Evolutionary conservation across 495 filamentous ascomycete species (phyloP).

Genomic region (Choiromyces venosus): DNA sequence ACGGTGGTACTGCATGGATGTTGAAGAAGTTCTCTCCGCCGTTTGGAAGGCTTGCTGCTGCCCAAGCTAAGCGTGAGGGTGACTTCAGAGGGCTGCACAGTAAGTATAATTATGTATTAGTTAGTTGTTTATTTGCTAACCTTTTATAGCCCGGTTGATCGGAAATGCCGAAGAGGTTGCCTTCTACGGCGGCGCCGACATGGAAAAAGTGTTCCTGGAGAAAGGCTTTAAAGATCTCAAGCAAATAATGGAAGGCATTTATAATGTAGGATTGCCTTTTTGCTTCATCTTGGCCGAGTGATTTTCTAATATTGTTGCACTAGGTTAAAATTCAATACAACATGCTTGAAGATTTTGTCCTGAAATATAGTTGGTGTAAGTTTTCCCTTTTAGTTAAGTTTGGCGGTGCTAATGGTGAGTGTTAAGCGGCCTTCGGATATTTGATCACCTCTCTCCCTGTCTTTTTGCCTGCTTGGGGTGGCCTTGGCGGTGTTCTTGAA

Average conservation of each 20-base stretch:
- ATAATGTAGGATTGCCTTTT: constrained; percentile 49
- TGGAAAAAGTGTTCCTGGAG: constrained; percentile 83
- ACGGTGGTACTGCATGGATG: constrained; percentile 84
- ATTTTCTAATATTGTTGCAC: constrained; percentile 11
- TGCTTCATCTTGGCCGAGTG: constrained; percentile 2
- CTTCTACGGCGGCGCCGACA: constrained; percentile 92
- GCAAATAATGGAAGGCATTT: constrained; percentile 93
- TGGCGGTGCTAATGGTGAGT: neutral
- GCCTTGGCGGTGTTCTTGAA: constrained; percentile 66
- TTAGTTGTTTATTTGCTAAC: constrained; percentile 14
- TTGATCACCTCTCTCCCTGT: constrained; percentile 85
- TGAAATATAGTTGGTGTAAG: constrained; percentile 93
- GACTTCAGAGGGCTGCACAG: constrained; percentile 88
- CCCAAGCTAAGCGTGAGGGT: constrained; percentile 87
- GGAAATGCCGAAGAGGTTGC: constrained; percentile 99
- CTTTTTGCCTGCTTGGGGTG: constrained; percentile 93
- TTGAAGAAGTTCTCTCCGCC: constrained; percentile 82
- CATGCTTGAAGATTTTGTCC: constrained; percentile 95
- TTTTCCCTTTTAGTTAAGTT: constrained; percentile 2
- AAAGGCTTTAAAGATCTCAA: constrained; percentile 85
- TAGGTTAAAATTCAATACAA: constrained; percentile 90
- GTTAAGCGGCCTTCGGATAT: constrained; percentile 71
- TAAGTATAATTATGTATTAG: constrained; percentile 11
- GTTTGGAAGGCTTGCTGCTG: constrained; percentile 92
- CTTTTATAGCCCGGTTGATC: constrained; percentile 57